phyloP scores from a whole-genome alignment of 306 rosid genomes.

The Trifolium subterraneum region DNA sequence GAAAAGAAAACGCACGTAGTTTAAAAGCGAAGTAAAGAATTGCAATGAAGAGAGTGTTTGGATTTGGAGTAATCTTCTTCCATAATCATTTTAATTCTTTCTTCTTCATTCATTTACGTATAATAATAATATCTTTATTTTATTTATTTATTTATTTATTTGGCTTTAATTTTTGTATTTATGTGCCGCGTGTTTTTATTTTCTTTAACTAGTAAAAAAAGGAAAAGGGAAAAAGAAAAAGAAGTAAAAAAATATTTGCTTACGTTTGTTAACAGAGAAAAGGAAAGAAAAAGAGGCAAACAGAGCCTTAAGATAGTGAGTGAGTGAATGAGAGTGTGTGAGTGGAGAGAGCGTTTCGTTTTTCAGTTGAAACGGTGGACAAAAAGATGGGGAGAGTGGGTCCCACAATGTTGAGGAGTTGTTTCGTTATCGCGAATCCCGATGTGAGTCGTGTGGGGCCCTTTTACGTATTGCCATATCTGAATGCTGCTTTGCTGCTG shows the following conservation, averaged over 20 bases:
- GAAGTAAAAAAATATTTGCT: background rate
- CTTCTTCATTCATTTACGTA: slow-evolving; percentile 28
- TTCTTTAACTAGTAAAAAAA: too few relatives aligned
- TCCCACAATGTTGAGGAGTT: slow-evolving; percentile 44
- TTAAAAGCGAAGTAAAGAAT: slow-evolving; percentile 79
- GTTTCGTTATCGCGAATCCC: slow-evolving; percentile 68
- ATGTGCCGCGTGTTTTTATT: slow-evolving; percentile 22
- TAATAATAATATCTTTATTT: background rate
- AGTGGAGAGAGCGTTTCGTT: slow-evolving; percentile 36
- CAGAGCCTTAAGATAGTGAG: slow-evolving; percentile 20
- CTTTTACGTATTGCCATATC: slow-evolving; percentile 12
- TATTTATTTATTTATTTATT: too few relatives aligned
- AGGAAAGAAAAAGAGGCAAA: slow-evolving; percentile 16
- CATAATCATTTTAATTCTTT: slow-evolving; percentile 46
- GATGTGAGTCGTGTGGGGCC: slow-evolving; percentile 10
- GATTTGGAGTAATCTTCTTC: slow-evolving; percentile 11
- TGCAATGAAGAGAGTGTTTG: slow-evolving; percentile 33
- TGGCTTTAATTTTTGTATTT: slow-evolving; percentile 31
- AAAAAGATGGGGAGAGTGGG: slow-evolving; percentile 40
- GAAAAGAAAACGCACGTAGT: slow-evolving; percentile 55
- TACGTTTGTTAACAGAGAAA: slow-evolving; percentile 7
- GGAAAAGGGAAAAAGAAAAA: background rate
- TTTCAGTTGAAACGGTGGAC: slow-evolving; percentile 56
- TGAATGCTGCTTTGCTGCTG: too few relatives aligned
- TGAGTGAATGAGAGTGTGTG: slow-evolving; percentile 29